phyloP scores from a whole-genome alignment of 2,329 filamentous ascomycete species.

The Conoideocrella luteorostrata region DNA sequence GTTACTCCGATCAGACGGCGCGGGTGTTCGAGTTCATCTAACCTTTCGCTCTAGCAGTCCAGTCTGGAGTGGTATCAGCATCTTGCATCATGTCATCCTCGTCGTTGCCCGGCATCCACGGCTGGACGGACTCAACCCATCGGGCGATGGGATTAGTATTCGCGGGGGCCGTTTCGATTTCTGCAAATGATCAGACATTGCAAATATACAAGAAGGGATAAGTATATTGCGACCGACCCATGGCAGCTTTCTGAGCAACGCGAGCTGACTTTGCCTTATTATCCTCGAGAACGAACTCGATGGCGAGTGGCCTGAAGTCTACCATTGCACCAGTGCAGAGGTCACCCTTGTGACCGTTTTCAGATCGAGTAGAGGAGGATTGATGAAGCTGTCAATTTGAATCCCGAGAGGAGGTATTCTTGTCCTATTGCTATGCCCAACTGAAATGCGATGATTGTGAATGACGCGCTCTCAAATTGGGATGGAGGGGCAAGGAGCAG shows the following conservation, averaged over 20 bases:
- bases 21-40: neutral
- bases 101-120: constrained; percentile 43
- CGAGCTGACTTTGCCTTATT: constrained; percentile 32
- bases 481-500: neutral
- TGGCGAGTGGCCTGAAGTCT: constrained; percentile 44
- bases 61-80: constrained; percentile 38
- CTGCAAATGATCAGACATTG: constrained; percentile 21
- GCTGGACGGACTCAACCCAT: constrained; percentile 50
- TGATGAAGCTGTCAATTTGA: no score
- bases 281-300: constrained; percentile 49
- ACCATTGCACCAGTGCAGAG: constrained; percentile 41
- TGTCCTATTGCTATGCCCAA: no score
- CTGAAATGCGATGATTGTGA: neutral
- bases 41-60: constrained; percentile 50
- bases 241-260: constrained; percentile 40
- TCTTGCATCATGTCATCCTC: constrained; percentile 30
- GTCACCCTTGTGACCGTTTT: no score
- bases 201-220: neutral
- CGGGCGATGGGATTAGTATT: constrained; percentile 42
- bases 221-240: constrained; percentile 24
- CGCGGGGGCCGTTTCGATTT: constrained; percentile 37
- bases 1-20: neutral
- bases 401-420: no score
- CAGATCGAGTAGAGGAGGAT: no score
- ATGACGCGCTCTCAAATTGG: neutral